These are phyloP conservation scores for Heliamphora exappendiculata DNA, from an alignment of 148 eudicot genomes.

Conservation along the genomic window DNA sequence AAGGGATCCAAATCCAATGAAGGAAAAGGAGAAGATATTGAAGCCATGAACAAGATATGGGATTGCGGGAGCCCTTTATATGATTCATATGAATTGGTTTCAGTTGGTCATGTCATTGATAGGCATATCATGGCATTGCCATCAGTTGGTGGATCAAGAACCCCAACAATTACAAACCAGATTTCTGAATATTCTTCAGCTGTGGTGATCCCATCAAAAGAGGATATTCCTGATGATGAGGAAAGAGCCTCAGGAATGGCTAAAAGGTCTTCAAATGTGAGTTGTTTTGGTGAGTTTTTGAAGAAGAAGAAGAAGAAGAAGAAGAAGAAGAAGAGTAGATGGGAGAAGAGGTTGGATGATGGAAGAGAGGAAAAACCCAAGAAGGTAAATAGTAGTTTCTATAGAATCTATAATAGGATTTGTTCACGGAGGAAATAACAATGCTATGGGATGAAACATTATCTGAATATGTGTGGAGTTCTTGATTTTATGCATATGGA, in stretches of 20 bases:
- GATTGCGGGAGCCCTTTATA: constrained; percentile 77
- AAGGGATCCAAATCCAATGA: constrained; percentile 4
- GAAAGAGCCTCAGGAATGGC: background rate
- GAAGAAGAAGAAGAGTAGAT: background rate
- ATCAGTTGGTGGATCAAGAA: constrained; percentile 27
- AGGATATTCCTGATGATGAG: no score
- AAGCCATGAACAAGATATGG: constrained; percentile 32
- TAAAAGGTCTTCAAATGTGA: background rate
- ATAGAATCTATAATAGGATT: background rate
- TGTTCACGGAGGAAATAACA: background rate
- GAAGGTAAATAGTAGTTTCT: background rate
- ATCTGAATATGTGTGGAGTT: background rate
- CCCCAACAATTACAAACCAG: background rate
- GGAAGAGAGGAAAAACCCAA: background rate
- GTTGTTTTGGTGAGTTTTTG: background rate
- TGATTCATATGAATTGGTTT: constrained; percentile 58
- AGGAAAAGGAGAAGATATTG: constrained; percentile 7
- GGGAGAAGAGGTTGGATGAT: no score
- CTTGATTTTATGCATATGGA: background rate
- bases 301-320: background rate
- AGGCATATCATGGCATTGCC: constrained; percentile 44
- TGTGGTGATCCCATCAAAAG: background rate
- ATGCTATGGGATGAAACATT: background rate
- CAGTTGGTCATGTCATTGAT: constrained; percentile 40
- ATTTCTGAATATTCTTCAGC: background rate